phyloP scores from a whole-genome alignment of 176 grass and related monocot genomes.

The Olyra latifolia region DNA sequence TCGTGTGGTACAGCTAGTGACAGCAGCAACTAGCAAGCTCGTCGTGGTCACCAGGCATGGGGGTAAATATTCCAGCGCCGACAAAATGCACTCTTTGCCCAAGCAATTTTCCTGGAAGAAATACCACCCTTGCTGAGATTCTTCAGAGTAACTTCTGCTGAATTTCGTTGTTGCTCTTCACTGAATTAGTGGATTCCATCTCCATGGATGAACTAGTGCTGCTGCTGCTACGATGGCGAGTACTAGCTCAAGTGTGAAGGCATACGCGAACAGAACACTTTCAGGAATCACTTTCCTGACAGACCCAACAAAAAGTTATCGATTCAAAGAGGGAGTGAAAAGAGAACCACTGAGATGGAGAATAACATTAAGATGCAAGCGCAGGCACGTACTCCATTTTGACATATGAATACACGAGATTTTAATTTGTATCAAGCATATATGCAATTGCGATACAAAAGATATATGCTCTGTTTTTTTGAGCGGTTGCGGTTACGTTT shows the following conservation, averaged over 20 bases:
- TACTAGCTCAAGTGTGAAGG: no score
- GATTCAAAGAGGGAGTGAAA: no score
- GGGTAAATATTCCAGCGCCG: not conserved
- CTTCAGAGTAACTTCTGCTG: not conserved
- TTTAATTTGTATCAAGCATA: not conserved
- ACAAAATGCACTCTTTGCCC: not conserved
- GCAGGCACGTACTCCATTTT: not conserved
- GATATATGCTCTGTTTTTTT: no score
- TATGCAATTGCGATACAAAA: no score
- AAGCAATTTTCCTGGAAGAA: not conserved
- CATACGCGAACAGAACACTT: no score
- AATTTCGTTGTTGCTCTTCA: not conserved
- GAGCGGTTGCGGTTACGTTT: no score
- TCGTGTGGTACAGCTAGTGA: not conserved
- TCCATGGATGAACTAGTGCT: not conserved
- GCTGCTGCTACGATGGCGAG: no score
- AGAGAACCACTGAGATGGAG: not conserved
- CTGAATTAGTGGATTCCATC: not conserved
- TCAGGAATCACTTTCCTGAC: no score
- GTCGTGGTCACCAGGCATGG: not conserved
- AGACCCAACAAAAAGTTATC: no score
- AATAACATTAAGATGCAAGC: not conserved
- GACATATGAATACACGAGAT: not conserved
- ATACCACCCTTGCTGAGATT: no score
- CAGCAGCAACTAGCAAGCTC: not conserved